Evolutionary conservation across 805 yeast species (phyloP), one percentile per base, ranked within the genome.

Genomic region (Metschnikowia anglica): DNA sequence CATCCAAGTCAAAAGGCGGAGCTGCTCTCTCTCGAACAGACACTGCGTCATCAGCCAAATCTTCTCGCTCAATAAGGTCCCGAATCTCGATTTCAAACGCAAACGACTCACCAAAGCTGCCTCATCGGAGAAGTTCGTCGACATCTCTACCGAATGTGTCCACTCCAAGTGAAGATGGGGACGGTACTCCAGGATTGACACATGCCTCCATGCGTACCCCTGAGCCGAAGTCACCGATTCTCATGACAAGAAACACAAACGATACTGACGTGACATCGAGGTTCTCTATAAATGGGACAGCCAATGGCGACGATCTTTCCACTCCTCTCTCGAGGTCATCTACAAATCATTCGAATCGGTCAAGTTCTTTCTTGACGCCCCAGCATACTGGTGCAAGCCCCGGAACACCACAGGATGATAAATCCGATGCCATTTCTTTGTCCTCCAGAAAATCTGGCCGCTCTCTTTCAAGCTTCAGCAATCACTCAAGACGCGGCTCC

Each of bases 141-240:
- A 37, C 54, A 11, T 53, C 56, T 27, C 60, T 49, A 48, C 54
- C 55, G 54, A 48, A 26, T 19, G 39, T 34, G 19, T 19, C 32
- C 7, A 18, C 42, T 10, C 47, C 53, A 27, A 59, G 67, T 7
- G 67, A 66, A 2, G 36, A 42, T 15, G 39, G 37, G 2, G 44
- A 34, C 1, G 16, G 32, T 3, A 10, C 39, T n/a, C 36, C 34
- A 18, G 33, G 27, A 5, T 29, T 33, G 44, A 29, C 45, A 86
- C 28, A 81, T 24, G 48, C 55, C 13, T 46, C 50, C 16, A 41
- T 85, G 89, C 68, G 76, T 26, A 81, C 78, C 49, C 68, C 80
- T 46, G 85, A 76, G 52, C 91, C 93, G 15, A 83, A 79, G 54
- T 80, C 81, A 41, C 90, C 93, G 2, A 85, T 85, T 46, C 70